Conservation (phyloP, 176 grass and related monocot genomes). For the Sorghum bicolor region DNA sequence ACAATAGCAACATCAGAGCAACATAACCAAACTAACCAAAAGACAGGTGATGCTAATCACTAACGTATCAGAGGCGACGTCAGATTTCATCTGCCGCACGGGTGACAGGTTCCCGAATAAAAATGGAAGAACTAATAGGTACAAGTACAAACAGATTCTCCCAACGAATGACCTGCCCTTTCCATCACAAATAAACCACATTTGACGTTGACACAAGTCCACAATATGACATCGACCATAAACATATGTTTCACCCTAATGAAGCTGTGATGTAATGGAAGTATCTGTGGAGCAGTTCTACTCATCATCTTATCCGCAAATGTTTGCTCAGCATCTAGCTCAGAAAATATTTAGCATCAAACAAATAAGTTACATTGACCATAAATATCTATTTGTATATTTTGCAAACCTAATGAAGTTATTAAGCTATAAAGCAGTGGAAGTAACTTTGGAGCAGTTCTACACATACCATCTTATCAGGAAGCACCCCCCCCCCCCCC, state of each 20-base stretch:
- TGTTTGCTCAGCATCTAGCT: neutral
- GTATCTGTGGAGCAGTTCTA: neutral
- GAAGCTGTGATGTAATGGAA: neutral
- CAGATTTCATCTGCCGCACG: neutral
- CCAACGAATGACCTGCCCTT: neutral
- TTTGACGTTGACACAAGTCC: conserved; percentile 2
- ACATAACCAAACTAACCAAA: conserved; percentile 5
- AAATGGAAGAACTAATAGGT: neutral
- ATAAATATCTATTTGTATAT: neutral
- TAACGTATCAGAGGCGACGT: neutral
- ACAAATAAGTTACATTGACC: neutral
- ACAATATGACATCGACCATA: neutral
- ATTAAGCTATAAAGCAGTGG: neutral
- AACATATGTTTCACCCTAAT: neutral
- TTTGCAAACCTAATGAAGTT: neutral
- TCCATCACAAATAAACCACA: neutral
- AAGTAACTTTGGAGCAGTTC: neutral
- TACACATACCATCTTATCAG: conserved; percentile 16
- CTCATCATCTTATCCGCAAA: neutral
- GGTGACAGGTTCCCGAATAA: neutral
- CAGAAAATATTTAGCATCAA: neutral
- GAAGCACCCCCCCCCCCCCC: too few relatives aligned
- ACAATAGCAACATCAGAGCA: neutral
- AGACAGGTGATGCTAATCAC: neutral
- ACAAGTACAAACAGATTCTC: neutral